These are phyloP conservation scores for Fusarium citri DNA, from an alignment of 2,329 filamentous ascomycete genomes.

Conservation along the genomic window DNA sequence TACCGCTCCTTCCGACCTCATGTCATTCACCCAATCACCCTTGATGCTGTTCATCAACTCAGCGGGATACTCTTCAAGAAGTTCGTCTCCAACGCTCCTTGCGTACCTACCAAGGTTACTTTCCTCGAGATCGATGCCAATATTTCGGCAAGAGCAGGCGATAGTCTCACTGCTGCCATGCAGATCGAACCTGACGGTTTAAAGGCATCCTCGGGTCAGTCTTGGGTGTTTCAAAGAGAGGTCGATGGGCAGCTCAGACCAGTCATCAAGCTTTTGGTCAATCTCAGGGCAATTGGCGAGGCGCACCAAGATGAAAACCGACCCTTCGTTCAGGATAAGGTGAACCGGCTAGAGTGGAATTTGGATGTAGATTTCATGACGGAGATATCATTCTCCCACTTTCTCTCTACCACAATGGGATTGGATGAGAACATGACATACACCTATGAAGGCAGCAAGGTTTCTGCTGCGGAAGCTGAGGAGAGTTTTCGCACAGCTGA, in stretches of 20 bases:
- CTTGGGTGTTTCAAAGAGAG: conserved; percentile 8
- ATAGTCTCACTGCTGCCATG: conserved; percentile 11
- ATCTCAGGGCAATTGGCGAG: conserved; percentile 3
- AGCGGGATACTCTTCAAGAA: conserved; percentile 11
- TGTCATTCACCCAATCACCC: conserved; percentile 5
- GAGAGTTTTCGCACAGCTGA: not conserved
- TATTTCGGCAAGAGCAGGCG: not conserved
- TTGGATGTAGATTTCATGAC: not conserved
- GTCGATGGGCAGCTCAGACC: not conserved
- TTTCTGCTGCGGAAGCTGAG: not conserved
- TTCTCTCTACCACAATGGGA: not conserved
- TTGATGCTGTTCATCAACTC: conserved; percentile 11
- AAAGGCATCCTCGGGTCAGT: conserved; percentile 1
- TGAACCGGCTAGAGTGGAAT: conserved; percentile 2
- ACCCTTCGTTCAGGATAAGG: conserved; percentile 6
- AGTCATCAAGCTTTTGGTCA: not conserved
- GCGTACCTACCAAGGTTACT: conserved; percentile 3
- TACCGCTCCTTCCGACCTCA: conserved; percentile 9
- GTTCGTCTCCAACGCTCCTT: conserved; percentile 15
- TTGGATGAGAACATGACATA: conserved; percentile 8
- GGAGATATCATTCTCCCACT: not conserved
- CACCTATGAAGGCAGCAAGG: not conserved
- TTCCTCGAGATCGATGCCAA: not conserved
- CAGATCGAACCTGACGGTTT: not conserved
- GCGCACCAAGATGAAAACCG: conserved; percentile 2